Base-by-base conservation (phyloP, 176 grass and related monocot genomes). In the Luzula sylvatica region DNA sequence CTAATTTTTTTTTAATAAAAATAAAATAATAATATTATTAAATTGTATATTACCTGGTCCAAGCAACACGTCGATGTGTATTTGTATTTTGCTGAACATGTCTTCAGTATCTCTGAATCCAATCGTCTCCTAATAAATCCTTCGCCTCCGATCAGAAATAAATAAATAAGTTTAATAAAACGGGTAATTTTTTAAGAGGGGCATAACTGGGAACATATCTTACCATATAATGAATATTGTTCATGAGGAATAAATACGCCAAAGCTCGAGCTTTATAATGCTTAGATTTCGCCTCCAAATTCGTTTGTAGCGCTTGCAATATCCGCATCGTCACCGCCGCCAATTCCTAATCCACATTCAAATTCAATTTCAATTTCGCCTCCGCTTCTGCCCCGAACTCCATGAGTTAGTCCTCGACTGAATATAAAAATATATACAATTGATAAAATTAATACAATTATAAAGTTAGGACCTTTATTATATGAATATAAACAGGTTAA, bases 201-300 rank as follows among this genome's bases (percentile, higher is more conserved):
- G 16, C 5, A 59, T 58, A 51, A 55, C 8, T 90, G 51, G 71
- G 69, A 11, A 98, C 74, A 62, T 81, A 98, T 80, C 71, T 86
- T 23, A 98, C 86, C 20, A 98, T 83, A 67, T 98, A 87, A 45
- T 90, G 92, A 56, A 87, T 98, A 59, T 98, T 98, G 32, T 98
- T 98, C 92, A 98, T 90, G 23, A 98, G 56, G 86, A 98, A 98
- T 57, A 98, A 56, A 47, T 80, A 59, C 26, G 83, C 82, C 53
- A 90, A 46, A 58, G 92, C 73, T 51, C 75, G 81, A 83, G 90
- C 92, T 72, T 83, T 80, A 60, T 90, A 98, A 52, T 98, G 81
- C 26, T 98, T 98, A 20, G 92, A 87, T 75, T 83, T 98, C 47
- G 64, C 72, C 53, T 98, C 92, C 43, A 98, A 68, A 55, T 98